Percentiles rank a stretch among this genome's conserved stretches.
Evolutionary conservation across 2,329 filamentous ascomycete species (phyloP).

Genomic region (Clonostachys byssicola): DNA sequence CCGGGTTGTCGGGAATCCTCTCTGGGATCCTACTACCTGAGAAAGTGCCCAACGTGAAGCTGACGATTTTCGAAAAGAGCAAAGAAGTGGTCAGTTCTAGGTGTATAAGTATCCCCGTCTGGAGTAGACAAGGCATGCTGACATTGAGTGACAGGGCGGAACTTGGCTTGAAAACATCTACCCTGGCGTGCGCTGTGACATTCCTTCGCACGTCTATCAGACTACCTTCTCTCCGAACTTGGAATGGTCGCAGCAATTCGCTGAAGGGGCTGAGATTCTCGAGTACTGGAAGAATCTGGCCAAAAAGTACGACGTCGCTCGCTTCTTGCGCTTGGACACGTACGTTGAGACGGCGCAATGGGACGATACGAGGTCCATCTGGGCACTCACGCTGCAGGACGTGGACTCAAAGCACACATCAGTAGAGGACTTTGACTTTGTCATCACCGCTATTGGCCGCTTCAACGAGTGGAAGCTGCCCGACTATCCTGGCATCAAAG

Average conservation of each 20-base stretch:
- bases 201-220: constrained; percentile 68
- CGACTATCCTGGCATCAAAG: not conserved
- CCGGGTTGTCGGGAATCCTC: constrained; percentile 30
- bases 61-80: constrained; percentile 68
- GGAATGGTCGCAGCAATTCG: constrained; percentile 66
- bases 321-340: not conserved
- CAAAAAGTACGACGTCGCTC: not conserved
- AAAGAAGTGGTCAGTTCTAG: constrained; percentile 50
- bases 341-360: not conserved
- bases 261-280: constrained; percentile 50
- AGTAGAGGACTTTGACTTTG: not conserved
- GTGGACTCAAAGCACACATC: not conserved
- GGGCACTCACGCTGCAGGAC: not conserved
- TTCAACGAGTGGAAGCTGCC: constrained; percentile 37
- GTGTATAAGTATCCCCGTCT: too few relatives aligned
- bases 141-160: not conserved
- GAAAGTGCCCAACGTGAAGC: constrained; percentile 63
- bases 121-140: not conserved
- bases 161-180: not conserved
- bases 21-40: constrained; percentile 62
- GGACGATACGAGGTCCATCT: not conserved
- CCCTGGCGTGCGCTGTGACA: not conserved
- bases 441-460: not conserved
- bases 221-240: constrained; percentile 64
- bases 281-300: not conserved